Base-by-base conservation (phyloP, 2,329 filamentous ascomycete genomes). In the Diaporthe ilicicola region DNA sequence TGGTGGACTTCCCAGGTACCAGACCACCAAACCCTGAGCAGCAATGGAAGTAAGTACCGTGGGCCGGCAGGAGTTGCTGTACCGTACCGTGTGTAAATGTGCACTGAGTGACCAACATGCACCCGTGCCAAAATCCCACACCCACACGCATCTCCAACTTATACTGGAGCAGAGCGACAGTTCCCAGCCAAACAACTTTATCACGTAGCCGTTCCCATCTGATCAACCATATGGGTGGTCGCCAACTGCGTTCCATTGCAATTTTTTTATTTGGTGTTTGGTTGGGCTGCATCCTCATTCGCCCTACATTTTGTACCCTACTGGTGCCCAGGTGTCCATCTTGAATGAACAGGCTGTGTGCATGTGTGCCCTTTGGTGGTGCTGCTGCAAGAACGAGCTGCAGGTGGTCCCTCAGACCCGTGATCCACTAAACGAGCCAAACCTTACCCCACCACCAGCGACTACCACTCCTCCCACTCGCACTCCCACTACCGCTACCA, bases 381-480 rank as follows among this genome's bases (percentile, higher is more conserved):
- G 32, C 15, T 62, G 42, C 59, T 22, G 59, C 42, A 64, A 37
- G 50, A 44, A 64, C n/a, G n/a, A 64, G n/a, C 29, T 50, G 59
- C 59, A 64, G 44, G 59, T 24, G 59, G 59, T 50, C 59, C 19
- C 59, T 34, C 46, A 24, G 44, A 64, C 59, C 29, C 59, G 59
- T 64, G 59, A 64, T 64, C 59, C 59, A 64, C 59, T 64, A 64
- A 64, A 64, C 59, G 22, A 64, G 37, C 42, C 42, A 50, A 64
- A 50, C 59, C 44, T 64, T 64, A 64, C 59, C 59, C 59, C 59
- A 64, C 59, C 59, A 64, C 59, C 22, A n/a, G n/a, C 29, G 29
- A 64, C 59, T 19, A 62, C 42, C 42, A 48, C 42, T 39, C 12
- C 27, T 48, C 42, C 27, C 42, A 29, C 59, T 55, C 5, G 29